Evolutionary conservation across 2,329 filamentous ascomycete species (phyloP).

Genomic region (Cladosporium cucumerinum): DNA sequence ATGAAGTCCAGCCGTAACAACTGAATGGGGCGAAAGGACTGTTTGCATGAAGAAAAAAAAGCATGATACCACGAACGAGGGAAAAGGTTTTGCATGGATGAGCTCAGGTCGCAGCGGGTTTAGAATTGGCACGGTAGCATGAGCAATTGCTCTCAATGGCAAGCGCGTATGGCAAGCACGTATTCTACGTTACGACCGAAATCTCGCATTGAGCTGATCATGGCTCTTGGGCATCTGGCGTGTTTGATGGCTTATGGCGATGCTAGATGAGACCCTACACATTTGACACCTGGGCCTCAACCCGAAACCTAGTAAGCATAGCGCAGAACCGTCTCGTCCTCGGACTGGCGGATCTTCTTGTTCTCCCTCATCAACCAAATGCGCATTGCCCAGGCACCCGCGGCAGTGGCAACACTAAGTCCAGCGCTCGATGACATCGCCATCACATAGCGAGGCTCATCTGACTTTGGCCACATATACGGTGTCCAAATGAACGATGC

Average conservation of each 20-base stretch:
- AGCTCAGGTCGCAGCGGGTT: neutral
- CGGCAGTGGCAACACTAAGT: constrained; percentile 43
- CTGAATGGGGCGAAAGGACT: neutral
- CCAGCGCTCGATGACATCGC: constrained; percentile 33
- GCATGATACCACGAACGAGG: neutral
- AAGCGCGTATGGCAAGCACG: neutral
- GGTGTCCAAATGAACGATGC: constrained; percentile 44
- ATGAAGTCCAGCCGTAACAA: constrained; percentile 58
- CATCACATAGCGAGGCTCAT: constrained; percentile 45
- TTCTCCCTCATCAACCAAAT: constrained; percentile 43
- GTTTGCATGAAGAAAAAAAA: neutral
- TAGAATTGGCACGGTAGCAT: neutral
- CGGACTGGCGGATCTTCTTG: constrained; percentile 33
- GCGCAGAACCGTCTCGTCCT: constrained; percentile 27
- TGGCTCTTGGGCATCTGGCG: too few relatives aligned
- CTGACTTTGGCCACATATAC: constrained; percentile 48
- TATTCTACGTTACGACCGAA: neutral
- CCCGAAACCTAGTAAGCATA: constrained; percentile 26
- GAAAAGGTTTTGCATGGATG: neutral
- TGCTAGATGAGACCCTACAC: too few relatives aligned
- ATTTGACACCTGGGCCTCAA: neutral
- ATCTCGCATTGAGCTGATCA: neutral
- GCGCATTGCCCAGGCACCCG: constrained; percentile 45
- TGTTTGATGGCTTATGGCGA: too few relatives aligned
- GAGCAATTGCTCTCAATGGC: neutral